A percentile compares a stretch with the other conserved stretches of the same genome.
These are phyloP conservation scores for Pelargonium australe DNA, from an alignment of 441 rosid genomes.

Conservation along the genomic window DNA sequence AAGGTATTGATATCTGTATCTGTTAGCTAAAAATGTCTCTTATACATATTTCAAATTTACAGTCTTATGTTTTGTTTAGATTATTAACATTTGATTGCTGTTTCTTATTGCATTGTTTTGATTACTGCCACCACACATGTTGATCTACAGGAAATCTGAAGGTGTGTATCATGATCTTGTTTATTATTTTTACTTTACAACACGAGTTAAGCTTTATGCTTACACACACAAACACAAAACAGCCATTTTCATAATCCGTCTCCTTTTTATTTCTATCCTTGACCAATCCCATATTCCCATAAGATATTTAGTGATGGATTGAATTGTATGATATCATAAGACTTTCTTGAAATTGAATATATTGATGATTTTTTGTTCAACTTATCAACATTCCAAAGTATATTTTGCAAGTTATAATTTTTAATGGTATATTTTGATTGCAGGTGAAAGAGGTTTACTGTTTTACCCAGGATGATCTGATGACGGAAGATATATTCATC, in stretches of 20 bases:
- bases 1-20: slow-evolving; percentile 37
- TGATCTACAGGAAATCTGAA: slow-evolving; percentile 61
- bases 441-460: slow-evolving; percentile 79
- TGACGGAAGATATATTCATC: slow-evolving; percentile 91
- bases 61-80: slow-evolving; percentile 8
- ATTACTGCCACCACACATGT: slow-evolving; percentile 23
- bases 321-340: background rate
- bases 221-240: no score
- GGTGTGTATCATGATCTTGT: slow-evolving; percentile 34
- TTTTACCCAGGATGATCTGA: slow-evolving; percentile 85
- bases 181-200: slow-evolving; percentile 3
- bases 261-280: background rate
- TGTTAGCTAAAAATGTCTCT: slow-evolving; percentile 12
- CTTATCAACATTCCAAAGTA: background rate
- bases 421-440: slow-evolving; percentile 13
- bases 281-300: no score
- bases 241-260: background rate
- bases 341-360: background rate
- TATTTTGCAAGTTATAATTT: background rate
- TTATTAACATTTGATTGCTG: slow-evolving; percentile 12
- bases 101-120: slow-evolving; percentile 25
- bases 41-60: slow-evolving; percentile 12
- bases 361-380: background rate
- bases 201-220: slow-evolving; percentile 1
- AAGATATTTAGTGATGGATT: background rate